phyloP scores from a whole-genome alignment of 2,329 filamentous ascomycete genomes.

The Emergomyces pasteurianus region DNA sequence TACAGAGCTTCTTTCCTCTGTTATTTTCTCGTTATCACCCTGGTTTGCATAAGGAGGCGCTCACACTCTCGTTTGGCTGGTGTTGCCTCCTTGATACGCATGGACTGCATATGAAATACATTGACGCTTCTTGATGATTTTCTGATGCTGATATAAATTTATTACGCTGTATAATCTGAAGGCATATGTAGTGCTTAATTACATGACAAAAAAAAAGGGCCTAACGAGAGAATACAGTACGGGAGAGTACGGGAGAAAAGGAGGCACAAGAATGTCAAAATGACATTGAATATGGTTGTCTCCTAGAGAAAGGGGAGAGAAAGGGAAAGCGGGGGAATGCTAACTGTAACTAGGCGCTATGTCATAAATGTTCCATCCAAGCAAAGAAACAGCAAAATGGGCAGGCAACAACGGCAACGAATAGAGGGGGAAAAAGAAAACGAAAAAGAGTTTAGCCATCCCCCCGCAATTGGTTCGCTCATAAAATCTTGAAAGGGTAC shows the following conservation, averaged over 20 bases:
- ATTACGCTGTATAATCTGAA: neutral
- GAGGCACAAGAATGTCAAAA: neutral
- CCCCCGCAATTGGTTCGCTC: neutral
- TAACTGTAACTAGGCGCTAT: neutral
- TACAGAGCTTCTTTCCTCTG: neutral
- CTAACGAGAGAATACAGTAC: too few species aligned
- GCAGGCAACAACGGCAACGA: neutral
- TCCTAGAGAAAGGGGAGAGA: neutral
- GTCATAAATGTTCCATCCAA: neutral
- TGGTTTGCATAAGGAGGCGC: neutral
- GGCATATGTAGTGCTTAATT: neutral
- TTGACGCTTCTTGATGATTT: constrained; percentile 9
- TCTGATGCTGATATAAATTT: constrained; percentile 13
- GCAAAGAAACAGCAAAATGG: neutral
- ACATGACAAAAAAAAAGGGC: too few species aligned
- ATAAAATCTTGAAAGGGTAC: neutral
- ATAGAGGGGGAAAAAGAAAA: neutral
- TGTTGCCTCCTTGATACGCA: neutral
- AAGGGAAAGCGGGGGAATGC: neutral
- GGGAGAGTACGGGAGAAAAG: too few species aligned
- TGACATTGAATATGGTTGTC: too few species aligned
- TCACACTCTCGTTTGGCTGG: neutral
- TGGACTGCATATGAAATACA: neutral
- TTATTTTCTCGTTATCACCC: neutral
- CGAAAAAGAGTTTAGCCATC: neutral